Evolutionary conservation across 108 stramenopile species (phyloP), one percentile per base, ranked within the genome.

Genomic region (Discostella stelligeroides): DNA sequence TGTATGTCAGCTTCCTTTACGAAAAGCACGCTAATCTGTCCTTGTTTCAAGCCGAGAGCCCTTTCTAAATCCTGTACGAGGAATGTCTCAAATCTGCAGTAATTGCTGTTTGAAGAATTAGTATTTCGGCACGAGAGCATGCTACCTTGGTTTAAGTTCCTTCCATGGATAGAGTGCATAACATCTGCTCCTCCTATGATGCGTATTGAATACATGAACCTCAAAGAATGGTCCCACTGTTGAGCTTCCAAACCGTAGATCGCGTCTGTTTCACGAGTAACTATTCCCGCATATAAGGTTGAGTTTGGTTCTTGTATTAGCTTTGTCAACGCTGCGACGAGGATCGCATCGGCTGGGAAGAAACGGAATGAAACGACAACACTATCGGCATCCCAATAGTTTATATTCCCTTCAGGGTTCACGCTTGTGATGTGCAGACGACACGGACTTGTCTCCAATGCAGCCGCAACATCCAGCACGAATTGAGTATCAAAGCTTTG

Each of bases 401-500:
- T 63, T 58, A 85, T 79, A 20, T 60, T 73, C 27, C 69, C 56
- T 43, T 84, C 85, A 9, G 81, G 79, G 13, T 48, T 41, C 4
- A 92, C 83, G 60, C 77, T 59, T 17, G 64, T 42, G 14, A 92
- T 76, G 18, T 84, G 76, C 25, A 92, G 29, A 18, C 85, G 75
- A 20, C 84, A 84, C 9, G 83, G 67, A 59, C 78, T 83, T 10
- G 89, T 82, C 13, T 82, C 82, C 0, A 83, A 55, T 2, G 88
- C 82, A 17, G 45, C 8, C 14, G 82, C 57, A 29, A 92, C 34
- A 60, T 92, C 91, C 10, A 86, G 61, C 5, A 92, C 49, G 50
- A 92, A 88, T 63, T 92, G 91, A 42, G 91, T 86, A 38, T 82
- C 82, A 56, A 92, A 92, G 24, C 75, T 82, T 43, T 88, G 84